Percentiles rank a stretch among this genome's conserved stretches.
phyloP scores from a whole-genome alignment of 495 filamentous ascomycete genomes.

The Clohesyomyces aquaticus region DNA sequence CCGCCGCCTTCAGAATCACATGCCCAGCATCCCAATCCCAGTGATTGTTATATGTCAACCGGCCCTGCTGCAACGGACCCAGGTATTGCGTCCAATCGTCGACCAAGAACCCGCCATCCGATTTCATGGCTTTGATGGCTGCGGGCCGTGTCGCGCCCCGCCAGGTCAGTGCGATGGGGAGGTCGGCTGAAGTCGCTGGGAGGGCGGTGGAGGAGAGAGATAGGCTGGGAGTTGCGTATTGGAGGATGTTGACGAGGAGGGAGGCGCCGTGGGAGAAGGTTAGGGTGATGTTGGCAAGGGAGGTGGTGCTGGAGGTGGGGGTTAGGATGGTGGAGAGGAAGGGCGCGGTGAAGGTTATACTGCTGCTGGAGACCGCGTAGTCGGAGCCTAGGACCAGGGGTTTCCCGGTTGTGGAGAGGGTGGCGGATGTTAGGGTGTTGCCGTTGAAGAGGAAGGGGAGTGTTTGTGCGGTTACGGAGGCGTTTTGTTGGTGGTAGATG shows the following conservation, averaged over 20 bases:
- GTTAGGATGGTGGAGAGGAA: constrained; percentile 55
- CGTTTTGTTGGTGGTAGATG: constrained; percentile 59
- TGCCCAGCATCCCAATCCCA: constrained; percentile 55
- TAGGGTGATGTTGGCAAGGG: constrained; percentile 57
- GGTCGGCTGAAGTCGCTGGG: constrained; percentile 49
- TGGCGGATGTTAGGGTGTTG: constrained; percentile 53
- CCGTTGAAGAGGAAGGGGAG: constrained; percentile 59
- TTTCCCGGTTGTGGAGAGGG: constrained; percentile 37
- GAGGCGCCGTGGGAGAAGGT: constrained; percentile 56
- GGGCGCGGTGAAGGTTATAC: constrained; percentile 54
- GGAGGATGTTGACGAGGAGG: constrained; percentile 53
- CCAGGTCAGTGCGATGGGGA: constrained; percentile 58
- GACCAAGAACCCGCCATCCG: constrained; percentile 55
- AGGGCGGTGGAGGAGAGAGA: constrained; percentile 49
- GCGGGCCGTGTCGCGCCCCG: constrained; percentile 55
- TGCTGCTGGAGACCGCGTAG: constrained; percentile 52
- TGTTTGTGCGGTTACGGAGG: constrained; percentile 48
- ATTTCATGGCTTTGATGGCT: constrained; percentile 58
- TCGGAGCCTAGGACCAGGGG: constrained; percentile 50
- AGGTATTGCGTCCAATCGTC: constrained; percentile 63
- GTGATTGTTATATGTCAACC: constrained; percentile 55
- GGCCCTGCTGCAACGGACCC: constrained; percentile 58
- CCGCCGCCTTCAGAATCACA: constrained; percentile 52
- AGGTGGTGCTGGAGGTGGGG: constrained; percentile 48
- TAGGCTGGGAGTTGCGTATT: constrained; percentile 56